These are phyloP conservation scores for Calocybe gambosa DNA, from an alignment of 1,284 basidiomycete genomes.

Conservation along the genomic window DNA sequence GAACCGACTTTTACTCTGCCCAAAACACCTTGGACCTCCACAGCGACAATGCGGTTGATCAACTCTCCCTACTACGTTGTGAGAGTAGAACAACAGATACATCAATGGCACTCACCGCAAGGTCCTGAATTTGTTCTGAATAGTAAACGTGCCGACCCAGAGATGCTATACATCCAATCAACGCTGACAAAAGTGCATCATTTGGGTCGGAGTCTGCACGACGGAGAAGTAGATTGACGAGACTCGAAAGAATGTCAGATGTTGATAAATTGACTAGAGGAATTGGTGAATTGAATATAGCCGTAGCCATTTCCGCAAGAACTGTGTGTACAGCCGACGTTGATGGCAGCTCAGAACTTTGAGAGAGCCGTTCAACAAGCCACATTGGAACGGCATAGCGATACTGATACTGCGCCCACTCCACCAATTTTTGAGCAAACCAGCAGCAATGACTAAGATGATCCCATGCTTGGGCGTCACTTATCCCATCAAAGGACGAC, in stretches of 20 bases:
- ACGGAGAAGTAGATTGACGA: constrained; percentile 72
- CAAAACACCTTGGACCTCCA: constrained; percentile 61
- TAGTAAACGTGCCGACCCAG: constrained; percentile 91
- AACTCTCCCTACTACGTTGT: constrained; percentile 56
- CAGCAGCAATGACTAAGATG: constrained; percentile 74
- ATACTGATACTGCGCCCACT: constrained; percentile 90
- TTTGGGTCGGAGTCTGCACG: constrained; percentile 57
- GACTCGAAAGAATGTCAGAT: constrained; percentile 78
- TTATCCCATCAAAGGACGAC: constrained; percentile 62
- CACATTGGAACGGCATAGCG: constrained; percentile 85
- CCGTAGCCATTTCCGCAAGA: constrained; percentile 79
- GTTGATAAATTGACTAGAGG: constrained; percentile 89
- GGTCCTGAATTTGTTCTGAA: constrained; percentile 93
- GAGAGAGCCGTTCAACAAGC: constrained; percentile 76
- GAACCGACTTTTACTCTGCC: constrained; percentile 38
- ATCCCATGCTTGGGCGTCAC: constrained; percentile 64
- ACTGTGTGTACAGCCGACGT: constrained; percentile 57
- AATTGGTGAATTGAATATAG: constrained; percentile 75
- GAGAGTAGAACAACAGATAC: background rate
- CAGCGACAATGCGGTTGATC: constrained; percentile 64
- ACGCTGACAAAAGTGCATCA: constrained; percentile 64
- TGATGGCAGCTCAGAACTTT: constrained; percentile 55
- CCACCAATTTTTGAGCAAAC: constrained; percentile 70
- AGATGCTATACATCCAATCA: constrained; percentile 80
- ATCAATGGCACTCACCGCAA: constrained; percentile 44